A percentile compares a stretch with the other conserved stretches of the same genome.
phyloP scores from a whole-genome alignment of 164 flowering plant species.

The Sedum album region DNA sequence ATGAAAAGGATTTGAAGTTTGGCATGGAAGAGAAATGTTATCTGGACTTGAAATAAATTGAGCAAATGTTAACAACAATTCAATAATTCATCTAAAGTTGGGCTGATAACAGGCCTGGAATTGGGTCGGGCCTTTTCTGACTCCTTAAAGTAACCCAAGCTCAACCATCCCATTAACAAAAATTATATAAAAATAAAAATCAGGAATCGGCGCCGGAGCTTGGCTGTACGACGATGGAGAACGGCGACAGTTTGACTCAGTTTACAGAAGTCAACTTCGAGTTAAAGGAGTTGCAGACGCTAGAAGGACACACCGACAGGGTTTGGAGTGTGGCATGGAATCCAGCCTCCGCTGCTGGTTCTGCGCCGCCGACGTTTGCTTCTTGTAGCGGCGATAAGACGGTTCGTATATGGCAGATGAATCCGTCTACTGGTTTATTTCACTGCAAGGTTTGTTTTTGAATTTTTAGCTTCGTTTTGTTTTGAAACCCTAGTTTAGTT shows the following conservation, averaged over 20 bases:
- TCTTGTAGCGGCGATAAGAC: slow-evolving; percentile 96
- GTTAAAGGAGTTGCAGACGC: slow-evolving; percentile 59
- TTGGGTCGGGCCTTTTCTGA: not conserved
- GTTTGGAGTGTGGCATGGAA: slow-evolving; percentile 95
- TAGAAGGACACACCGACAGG: slow-evolving; percentile 77
- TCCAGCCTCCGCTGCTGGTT: slow-evolving; percentile 39
- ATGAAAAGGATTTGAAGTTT: not conserved
- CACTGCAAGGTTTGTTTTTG: slow-evolving; percentile 51
- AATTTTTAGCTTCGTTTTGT: not conserved
- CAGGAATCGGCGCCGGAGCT: not conserved
- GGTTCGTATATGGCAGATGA: slow-evolving; percentile 78
- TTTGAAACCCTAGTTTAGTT: too few relatives aligned
- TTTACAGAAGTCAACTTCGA: slow-evolving; percentile 26
- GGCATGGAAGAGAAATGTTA: not conserved
- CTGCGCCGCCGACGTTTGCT: slow-evolving; percentile 47
- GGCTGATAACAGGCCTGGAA: not conserved
- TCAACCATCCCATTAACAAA: not conserved
- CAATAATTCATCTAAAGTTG: too few relatives aligned
- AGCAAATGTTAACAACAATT: too few relatives aligned
- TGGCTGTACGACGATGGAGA: slow-evolving; percentile 6
- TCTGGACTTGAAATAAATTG: not conserved
- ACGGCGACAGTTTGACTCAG: slow-evolving; percentile 16
- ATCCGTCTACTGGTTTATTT: slow-evolving; percentile 39
- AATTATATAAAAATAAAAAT: not conserved
- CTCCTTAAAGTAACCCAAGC: not conserved